A percentile compares a stretch with the other conserved stretches of the same genome.
Conservation (phyloP, 1,284 basidiomycete species). For the Cutaneotrichosporon cavernicola region DNA sequence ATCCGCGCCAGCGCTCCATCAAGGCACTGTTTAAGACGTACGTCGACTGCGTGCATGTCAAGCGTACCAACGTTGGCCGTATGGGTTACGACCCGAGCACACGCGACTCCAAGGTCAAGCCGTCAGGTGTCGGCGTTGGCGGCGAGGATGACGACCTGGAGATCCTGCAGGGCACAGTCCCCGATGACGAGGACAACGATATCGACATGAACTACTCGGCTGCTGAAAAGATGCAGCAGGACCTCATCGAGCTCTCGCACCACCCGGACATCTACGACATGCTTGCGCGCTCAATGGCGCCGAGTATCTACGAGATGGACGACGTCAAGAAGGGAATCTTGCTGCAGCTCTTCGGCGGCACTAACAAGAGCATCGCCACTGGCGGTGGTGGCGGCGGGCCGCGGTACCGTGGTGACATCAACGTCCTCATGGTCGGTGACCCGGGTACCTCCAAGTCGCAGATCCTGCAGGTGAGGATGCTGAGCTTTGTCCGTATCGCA, state of each 20-base stretch:
- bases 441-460: constrained; percentile 97
- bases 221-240: constrained; percentile 58
- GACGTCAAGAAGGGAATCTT: constrained; percentile 98
- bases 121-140: constrained; percentile 76
- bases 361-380: constrained; percentile 88
- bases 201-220: constrained; percentile 53
- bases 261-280: constrained; percentile 84
- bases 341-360: constrained; percentile 93
- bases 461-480: constrained; percentile 70
- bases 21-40: constrained; percentile 96
- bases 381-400: constrained; percentile 95
- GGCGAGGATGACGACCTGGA: constrained; percentile 73
- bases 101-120: constrained; percentile 58
- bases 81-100: constrained; percentile 81
- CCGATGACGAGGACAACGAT: constrained; percentile 44
- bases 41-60: constrained; percentile 90
- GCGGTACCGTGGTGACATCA: constrained; percentile 95
- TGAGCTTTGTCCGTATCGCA: background rate
- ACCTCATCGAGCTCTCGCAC: constrained; percentile 52
- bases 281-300: constrained; percentile 81
- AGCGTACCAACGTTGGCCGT: constrained; percentile 66
- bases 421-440: constrained; percentile 93
- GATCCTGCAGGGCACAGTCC: constrained; percentile 37
- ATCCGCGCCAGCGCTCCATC: constrained; percentile 84
- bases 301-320: constrained; percentile 96